Conservation (phyloP, 2,329 filamentous ascomycete species). For the Fusarium temperatum region DNA sequence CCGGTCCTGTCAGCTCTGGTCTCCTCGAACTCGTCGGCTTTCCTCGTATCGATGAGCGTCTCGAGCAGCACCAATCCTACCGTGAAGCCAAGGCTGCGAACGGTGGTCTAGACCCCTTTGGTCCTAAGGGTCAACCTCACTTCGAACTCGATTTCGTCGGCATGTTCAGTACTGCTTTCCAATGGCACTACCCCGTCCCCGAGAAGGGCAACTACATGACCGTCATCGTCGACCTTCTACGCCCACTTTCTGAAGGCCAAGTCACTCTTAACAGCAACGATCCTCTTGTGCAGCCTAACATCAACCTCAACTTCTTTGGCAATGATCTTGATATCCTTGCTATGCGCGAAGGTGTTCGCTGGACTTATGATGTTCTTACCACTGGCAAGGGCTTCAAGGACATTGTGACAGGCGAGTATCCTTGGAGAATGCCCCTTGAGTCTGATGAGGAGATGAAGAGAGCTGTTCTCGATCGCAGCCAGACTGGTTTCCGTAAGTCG, state of each 20-base stretch:
- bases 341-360: conserved; percentile 66
- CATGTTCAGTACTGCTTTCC: conserved; percentile 62
- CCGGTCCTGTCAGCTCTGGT: conserved; percentile 53
- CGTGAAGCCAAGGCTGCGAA: conserved; percentile 51
- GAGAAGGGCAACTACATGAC: conserved; percentile 61
- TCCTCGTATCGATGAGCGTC: conserved; percentile 63
- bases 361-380: conserved; percentile 64
- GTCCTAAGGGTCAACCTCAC: conserved; percentile 65
- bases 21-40: conserved; percentile 63
- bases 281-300: conserved; percentile 65
- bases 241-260: conserved; percentile 57
- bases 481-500: conserved; percentile 62
- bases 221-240: conserved; percentile 60
- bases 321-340: conserved; percentile 65
- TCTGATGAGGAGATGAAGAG: conserved; percentile 65
- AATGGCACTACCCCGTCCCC: conserved; percentile 57
- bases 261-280: conserved; percentile 66
- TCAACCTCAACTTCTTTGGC: conserved; percentile 68
- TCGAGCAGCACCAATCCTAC: conserved; percentile 60
- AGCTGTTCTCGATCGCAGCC: conserved; percentile 64
- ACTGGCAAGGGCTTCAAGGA: conserved; percentile 66
- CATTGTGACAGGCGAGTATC: conserved; percentile 63
- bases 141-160: conserved; percentile 71
- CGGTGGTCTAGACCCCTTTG: conserved; percentile 61
- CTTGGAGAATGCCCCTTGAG: conserved; percentile 67